These are phyloP conservation scores for Tuber calosporum DNA, from an alignment of 495 filamentous ascomycete species.

Conservation along the genomic window DNA sequence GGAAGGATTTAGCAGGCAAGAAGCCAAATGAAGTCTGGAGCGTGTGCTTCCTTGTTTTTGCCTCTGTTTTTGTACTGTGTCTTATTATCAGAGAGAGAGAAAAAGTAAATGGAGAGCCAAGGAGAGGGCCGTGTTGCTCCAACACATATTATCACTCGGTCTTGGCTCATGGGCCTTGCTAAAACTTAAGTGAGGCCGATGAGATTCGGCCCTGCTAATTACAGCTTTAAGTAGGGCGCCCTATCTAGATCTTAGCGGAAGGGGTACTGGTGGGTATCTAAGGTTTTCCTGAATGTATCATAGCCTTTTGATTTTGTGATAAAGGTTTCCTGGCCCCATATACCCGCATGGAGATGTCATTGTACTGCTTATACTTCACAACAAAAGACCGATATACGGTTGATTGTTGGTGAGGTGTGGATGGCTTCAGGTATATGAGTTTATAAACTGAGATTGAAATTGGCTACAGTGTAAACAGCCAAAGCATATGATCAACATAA, in stretches of 20 bases:
- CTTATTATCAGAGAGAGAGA: neutral
- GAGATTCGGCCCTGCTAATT: neutral
- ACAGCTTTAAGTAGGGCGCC: neutral
- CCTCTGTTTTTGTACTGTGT: neutral
- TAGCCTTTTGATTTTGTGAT: neutral
- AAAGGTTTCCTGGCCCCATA: neutral
- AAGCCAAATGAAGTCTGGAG: neutral
- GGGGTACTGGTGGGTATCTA: neutral
- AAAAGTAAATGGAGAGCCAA: neutral
- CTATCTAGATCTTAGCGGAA: neutral
- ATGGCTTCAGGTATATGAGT: neutral
- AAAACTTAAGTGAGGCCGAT: neutral
- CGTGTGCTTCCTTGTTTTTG: neutral
- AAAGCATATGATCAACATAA: neutral
- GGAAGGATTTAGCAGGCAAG: neutral
- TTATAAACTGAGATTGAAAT: neutral
- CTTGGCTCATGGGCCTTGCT: neutral
- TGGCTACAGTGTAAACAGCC: neutral
- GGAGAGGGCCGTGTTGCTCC: neutral
- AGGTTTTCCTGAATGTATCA: neutral
- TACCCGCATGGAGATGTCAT: neutral
- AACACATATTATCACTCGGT: neutral
- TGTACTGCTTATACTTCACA: neutral
- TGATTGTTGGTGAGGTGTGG: neutral
- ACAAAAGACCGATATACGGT: neutral